These are phyloP conservation scores for Taxillus chinensis DNA, from an alignment of 164 flowering plant species.

Conservation along the genomic window DNA sequence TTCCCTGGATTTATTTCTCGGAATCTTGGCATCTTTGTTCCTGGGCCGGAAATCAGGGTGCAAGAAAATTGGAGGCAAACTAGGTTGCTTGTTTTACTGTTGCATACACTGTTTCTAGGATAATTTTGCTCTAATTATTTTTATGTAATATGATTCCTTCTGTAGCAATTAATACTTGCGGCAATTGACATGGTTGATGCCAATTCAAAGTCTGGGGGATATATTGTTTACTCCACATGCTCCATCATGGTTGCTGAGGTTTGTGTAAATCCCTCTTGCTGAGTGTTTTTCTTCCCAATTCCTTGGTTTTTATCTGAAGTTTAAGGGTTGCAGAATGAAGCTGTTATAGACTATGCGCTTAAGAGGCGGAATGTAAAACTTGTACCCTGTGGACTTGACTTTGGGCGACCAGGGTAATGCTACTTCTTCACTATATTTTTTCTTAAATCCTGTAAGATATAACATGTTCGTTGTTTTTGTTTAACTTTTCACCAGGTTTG, in stretches of 20 bases:
- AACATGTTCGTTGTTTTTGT: too few species aligned
- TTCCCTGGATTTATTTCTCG: too few species aligned
- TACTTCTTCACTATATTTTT: not conserved
- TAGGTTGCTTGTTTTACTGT: too few species aligned
- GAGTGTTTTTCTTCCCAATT: not conserved
- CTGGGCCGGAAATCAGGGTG: too few species aligned
- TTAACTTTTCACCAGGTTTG: constrained; percentile 48
- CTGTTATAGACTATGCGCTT: constrained; percentile 90
- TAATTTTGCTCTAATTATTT: too few species aligned
- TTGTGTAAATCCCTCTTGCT: not conserved
- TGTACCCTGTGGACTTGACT: constrained; percentile 92
- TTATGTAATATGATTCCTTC: not conserved
- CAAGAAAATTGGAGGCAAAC: too few species aligned
- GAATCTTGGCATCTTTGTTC: too few species aligned
- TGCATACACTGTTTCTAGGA: too few species aligned
- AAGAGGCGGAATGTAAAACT: constrained; percentile 83
- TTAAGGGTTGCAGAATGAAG: constrained; percentile 76
- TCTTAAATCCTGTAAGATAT: not conserved
- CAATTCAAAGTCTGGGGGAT: constrained; percentile 93
- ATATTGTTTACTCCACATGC: constrained; percentile 93
- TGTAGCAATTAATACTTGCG: constrained; percentile 89
- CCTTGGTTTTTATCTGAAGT: not conserved
- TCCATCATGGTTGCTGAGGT: constrained; percentile 97
- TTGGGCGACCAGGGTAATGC: constrained; percentile 82
- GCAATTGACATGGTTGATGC: constrained; percentile 99